Evolutionary conservation across 495 filamentous ascomycete genomes (phyloP), one percentile per base, ranked within the genome.

Genomic region (Lophium mytilinum): DNA sequence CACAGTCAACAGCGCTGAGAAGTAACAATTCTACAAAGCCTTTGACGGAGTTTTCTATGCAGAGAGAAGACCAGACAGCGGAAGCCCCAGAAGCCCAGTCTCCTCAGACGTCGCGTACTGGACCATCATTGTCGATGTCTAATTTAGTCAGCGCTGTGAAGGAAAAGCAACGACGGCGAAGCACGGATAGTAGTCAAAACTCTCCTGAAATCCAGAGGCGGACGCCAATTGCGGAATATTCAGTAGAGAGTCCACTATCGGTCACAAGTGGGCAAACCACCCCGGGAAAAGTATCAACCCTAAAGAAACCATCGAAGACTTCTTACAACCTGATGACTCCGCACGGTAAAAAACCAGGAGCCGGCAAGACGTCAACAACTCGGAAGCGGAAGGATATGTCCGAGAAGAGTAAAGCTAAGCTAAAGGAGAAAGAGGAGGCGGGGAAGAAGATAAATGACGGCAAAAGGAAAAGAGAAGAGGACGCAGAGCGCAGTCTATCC

Each of bases 271-370:
- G 17, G 15, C 7, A 8, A 24, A n/a, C 0, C 8, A 48, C 18
- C 15, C 12, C 17, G 12, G 17, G 33, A 6, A 48, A n/a, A 12
- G 15, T 37, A 33, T 58, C 48, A 18, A 52, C 46, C 35, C 46
- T 58, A 34, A 58, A 52, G 36, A 58, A 43, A 30, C 55, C 47
- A 12, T 10, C 37, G n/a, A 37, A 37, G 34, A 37, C 5, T 33
- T 17, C 33, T 9, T 58, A 46, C 40, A 52, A 51, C 17, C 36
- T 58, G 55, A 48, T 39, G 5, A 57, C n/a, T 24, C 19, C 37
- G 17, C 30, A 43, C 15, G n/a, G 9, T 18, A 30, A 35, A 15
- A 19, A 50, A 24, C 17, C 50, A 30, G 10, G 50, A 14, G 41
- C 42, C 15, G 37, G 24, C 2, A 51, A 24, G 33, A 17, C 14